These are phyloP conservation scores for Cunninghamia lanceolata DNA, from an alignment of 75 land plant species.

Conservation along the genomic window DNA sequence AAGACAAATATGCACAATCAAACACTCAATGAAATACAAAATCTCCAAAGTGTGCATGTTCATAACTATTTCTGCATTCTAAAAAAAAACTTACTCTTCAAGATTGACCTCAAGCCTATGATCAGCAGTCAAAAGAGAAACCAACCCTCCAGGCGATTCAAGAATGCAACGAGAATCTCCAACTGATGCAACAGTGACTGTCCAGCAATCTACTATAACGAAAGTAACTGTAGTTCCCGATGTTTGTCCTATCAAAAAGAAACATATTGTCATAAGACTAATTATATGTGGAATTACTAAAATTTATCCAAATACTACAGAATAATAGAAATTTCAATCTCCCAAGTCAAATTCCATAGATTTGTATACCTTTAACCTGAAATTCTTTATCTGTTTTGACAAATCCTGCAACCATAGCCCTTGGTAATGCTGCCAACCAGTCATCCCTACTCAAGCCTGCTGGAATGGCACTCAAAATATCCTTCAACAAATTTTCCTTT, in stretches of 20 bases:
- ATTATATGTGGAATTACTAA: slow-evolving; percentile 2
- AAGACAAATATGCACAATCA: background rate
- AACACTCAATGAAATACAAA: background rate
- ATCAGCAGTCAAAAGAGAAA: slow-evolving; percentile 70
- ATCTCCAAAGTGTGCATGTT: background rate
- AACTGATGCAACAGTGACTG: slow-evolving; percentile 80
- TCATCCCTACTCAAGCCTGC: slow-evolving; percentile 82
- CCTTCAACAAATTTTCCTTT: slow-evolving; percentile 85
- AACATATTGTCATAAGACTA: background rate
- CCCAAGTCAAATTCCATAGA: background rate
- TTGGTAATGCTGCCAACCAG: slow-evolving; percentile 85
- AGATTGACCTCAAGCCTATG: slow-evolving; percentile 80
- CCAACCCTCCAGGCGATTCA: slow-evolving; percentile 75
- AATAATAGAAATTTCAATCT: background rate
- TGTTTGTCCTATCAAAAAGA: slow-evolving; percentile 48
- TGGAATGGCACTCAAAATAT: slow-evolving; percentile 81
- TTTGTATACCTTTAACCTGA: slow-evolving; percentile 65
- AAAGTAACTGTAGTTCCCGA: slow-evolving; percentile 91
- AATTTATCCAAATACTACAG: background rate
- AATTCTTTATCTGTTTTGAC: slow-evolving; percentile 97
- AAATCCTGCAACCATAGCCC: slow-evolving; percentile 96
- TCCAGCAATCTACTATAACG: slow-evolving; percentile 75
- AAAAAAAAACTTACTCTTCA: slow-evolving; percentile 63
- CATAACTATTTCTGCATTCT: background rate
- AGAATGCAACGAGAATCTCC: slow-evolving; percentile 84